Evolutionary conservation across 2,329 filamentous ascomycete genomes (phyloP).

Genomic region (Cladosporium oxysporum): DNA sequence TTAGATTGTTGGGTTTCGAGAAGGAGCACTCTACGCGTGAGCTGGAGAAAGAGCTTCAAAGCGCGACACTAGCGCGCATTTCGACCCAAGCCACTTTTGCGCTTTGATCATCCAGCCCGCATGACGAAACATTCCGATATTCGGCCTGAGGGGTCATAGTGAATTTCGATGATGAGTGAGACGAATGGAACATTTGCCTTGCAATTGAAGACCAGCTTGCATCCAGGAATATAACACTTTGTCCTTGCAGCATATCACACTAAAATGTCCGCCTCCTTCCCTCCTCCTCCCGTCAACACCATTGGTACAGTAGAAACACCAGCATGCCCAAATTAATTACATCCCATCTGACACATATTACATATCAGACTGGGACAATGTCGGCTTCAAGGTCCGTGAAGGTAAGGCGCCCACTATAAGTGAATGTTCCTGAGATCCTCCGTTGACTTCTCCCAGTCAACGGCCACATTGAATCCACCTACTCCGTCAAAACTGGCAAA

Average conservation of each 20-base stretch:
- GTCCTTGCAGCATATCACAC: not conserved
- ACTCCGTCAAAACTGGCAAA: constrained; percentile 69
- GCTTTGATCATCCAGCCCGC: not conserved
- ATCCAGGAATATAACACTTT: not conserved
- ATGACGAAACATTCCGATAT: constrained; percentile 1
- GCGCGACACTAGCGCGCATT: not conserved
- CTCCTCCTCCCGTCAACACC: constrained; percentile 73
- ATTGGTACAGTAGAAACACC: constrained; percentile 56
- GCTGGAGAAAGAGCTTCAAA: not conserved
- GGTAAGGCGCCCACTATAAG: constrained; percentile 52
- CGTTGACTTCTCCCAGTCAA: constrained; percentile 63
- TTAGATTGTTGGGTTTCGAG: not conserved
- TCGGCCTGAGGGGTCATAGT: constrained; percentile 3
- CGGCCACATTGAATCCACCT: constrained; percentile 88
- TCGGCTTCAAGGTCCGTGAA: constrained; percentile 91
- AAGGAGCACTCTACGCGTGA: not conserved
- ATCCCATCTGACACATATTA: not conserved
- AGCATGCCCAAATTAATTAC: not conserved
- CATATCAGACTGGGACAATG: constrained; percentile 74
- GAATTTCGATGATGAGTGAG: constrained; percentile 4
- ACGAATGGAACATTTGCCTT: not conserved
- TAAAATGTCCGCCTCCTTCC: constrained; percentile 55
- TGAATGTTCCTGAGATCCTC: not conserved
- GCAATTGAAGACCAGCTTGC: not conserved
- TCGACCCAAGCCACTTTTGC: not conserved